A percentile compares a stretch with the other conserved stretches of the same genome.
These are phyloP conservation scores for Mycena haematopus DNA, from an alignment of 768 basidiomycete species.

Conservation along the genomic window DNA sequence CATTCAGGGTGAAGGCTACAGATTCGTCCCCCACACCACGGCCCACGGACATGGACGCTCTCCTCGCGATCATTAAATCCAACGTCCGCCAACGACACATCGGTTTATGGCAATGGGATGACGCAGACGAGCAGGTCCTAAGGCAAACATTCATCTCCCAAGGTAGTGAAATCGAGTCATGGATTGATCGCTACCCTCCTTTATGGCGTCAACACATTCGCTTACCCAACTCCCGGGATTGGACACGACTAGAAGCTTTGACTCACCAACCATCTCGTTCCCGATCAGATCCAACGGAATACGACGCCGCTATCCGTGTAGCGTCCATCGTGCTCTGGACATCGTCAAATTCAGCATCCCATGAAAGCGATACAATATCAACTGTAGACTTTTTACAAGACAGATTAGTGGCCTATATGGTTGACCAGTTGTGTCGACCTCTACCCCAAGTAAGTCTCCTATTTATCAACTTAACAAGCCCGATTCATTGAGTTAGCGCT, in stretches of 20 bases:
- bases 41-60: slow-evolving; percentile 1
- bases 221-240: slow-evolving; percentile 1
- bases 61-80: slow-evolving; percentile 13
- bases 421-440: too few species aligned
- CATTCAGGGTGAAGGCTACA: slow-evolving; percentile 14
- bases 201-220: slow-evolving; percentile 18
- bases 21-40: not conserved
- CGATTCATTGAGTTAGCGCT: too few species aligned
- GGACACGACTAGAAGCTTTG: slow-evolving; percentile 5
- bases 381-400: too few species aligned
- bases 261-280: slow-evolving; percentile 7
- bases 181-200: slow-evolving; percentile 20
- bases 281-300: not conserved
- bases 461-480: too few species aligned
- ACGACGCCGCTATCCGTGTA: slow-evolving; percentile 14
- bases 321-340: slow-evolving; percentile 20
- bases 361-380: too few species aligned
- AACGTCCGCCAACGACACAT: slow-evolving; percentile 2
- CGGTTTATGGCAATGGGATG: slow-evolving; percentile 23
- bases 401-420: too few species aligned
- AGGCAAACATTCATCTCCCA: slow-evolving; percentile 10
- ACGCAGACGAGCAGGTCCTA: slow-evolving; percentile 16
- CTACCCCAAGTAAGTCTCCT: too few species aligned
- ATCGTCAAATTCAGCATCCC: slow-evolving; percentile 1
- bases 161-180: not conserved